phyloP scores from a whole-genome alignment of 192 early-diverging fungal genomes.

The Linnemannia hyalina region DNA sequence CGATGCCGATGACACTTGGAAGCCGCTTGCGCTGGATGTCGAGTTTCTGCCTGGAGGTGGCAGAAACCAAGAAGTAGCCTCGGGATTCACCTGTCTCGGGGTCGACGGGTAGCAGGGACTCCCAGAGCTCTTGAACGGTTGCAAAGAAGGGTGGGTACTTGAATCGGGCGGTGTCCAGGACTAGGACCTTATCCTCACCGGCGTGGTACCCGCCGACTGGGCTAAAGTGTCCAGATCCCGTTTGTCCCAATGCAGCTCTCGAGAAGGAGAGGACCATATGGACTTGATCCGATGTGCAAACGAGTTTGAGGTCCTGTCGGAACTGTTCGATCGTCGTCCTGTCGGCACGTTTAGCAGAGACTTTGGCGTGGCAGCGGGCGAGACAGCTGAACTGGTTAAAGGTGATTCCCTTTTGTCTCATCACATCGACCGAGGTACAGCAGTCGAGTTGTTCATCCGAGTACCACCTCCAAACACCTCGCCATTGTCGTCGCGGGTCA shows the following conservation, averaged over 20 bases:
- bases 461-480: slow-evolving; percentile 83
- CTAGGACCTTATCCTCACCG: slow-evolving; percentile 77
- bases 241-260: slow-evolving; percentile 80
- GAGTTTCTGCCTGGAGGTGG: slow-evolving; percentile 26
- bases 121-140: slow-evolving; percentile 77
- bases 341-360: slow-evolving; percentile 79
- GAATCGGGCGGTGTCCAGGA: slow-evolving; percentile 89
- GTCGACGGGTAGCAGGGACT: slow-evolving; percentile 86
- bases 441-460: slow-evolving; percentile 80
- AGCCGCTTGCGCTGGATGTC: slow-evolving; percentile 20
- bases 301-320: slow-evolving; percentile 74
- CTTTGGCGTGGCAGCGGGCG: slow-evolving; percentile 86
- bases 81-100: slow-evolving; percentile 83
- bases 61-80: slow-evolving; percentile 88
- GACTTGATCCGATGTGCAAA: slow-evolving; percentile 74
- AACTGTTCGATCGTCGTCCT: slow-evolving; percentile 81
- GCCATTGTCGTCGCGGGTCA: slow-evolving; percentile 88
- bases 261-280: slow-evolving; percentile 93
- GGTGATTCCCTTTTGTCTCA: slow-evolving; percentile 86
- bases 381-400: slow-evolving; percentile 91
- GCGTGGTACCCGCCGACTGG: slow-evolving; percentile 89
- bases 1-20: neutral
- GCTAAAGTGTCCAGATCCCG: slow-evolving; percentile 84
- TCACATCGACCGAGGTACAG: slow-evolving; percentile 73
- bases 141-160: slow-evolving; percentile 94